These are phyloP conservation scores for Actinomucor elegans DNA, from an alignment of 371 early-diverging fungal genomes.

Conservation along the genomic window DNA sequence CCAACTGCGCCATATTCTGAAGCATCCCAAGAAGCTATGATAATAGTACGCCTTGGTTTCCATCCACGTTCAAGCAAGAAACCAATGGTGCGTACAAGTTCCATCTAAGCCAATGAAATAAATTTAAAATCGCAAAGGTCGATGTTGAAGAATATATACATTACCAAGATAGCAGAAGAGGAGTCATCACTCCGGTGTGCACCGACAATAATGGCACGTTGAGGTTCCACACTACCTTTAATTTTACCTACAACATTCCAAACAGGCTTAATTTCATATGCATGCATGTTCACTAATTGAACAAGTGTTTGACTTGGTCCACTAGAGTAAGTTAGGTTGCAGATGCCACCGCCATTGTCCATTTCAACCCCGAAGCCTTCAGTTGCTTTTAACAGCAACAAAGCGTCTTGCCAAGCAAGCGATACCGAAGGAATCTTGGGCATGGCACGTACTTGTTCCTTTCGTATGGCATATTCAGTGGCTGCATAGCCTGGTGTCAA, in stretches of 20 bases:
- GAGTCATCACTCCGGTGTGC: conserved; percentile 70
- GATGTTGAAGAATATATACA: neutral
- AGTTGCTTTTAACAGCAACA: conserved; percentile 49
- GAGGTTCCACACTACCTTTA: conserved; percentile 54
- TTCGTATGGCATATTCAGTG: conserved; percentile 47
- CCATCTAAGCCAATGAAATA: conserved; percentile 39
- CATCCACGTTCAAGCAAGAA: conserved; percentile 57
- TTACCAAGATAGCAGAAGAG: conserved; percentile 59
- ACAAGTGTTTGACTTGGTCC: conserved; percentile 55
- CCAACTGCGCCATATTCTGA: conserved; percentile 67
- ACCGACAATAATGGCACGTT: conserved; percentile 58
- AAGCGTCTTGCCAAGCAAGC: conserved; percentile 63
- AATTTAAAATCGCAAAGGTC: too few relatives aligned
- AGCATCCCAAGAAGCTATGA: conserved; percentile 72
- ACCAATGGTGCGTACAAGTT: conserved; percentile 57
- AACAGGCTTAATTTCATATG: conserved; percentile 55
- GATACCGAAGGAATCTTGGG: conserved; percentile 68
- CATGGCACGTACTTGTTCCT: conserved; percentile 33
- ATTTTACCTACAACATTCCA: conserved; percentile 68
- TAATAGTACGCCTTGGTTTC: conserved; percentile 65
- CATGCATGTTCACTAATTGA: conserved; percentile 53
- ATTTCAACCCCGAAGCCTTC: conserved; percentile 44
- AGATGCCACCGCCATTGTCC: conserved; percentile 31
- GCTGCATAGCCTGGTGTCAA: conserved; percentile 65
- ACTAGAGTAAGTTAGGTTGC: conserved; percentile 45